These are phyloP conservation scores for Dillenia suffruticosa DNA, from an alignment of 164 flowering plant species.

Conservation along the genomic window DNA sequence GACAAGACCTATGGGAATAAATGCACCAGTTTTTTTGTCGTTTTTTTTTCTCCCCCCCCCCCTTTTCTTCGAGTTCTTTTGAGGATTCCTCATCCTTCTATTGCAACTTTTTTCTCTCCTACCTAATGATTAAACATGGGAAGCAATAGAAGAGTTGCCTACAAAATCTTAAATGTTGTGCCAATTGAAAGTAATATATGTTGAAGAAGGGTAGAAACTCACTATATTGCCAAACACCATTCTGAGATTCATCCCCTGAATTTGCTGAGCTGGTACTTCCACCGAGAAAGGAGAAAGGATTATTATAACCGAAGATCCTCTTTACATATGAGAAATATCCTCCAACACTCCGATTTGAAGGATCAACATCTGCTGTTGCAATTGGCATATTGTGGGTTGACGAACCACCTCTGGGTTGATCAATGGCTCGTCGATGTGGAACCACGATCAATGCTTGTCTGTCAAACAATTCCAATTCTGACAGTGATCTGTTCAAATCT, in stretches of 20 bases:
- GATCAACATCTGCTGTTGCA: conserved; percentile 14
- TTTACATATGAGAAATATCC: conserved; percentile 50
- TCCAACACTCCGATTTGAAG: conserved; percentile 27
- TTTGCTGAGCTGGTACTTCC: conserved; percentile 37
- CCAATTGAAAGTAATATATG: neutral
- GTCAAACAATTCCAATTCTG: conserved; percentile 53
- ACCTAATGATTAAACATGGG: no score
- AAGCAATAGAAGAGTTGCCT: neutral
- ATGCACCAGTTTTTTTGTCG: no score
- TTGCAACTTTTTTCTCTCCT: no score
- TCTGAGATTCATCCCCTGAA: conserved; percentile 31
- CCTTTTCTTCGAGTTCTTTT: no score
- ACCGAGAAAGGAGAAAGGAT: conserved; percentile 70
- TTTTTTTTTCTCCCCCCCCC: no score
- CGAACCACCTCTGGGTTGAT: conserved; percentile 19
- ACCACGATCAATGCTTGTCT: conserved; percentile 79
- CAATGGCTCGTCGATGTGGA: conserved; percentile 30
- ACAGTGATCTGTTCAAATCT: conserved; percentile 59
- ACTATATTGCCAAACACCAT: conserved; percentile 52
- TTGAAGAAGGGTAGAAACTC: conserved; percentile 17
- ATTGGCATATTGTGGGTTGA: conserved; percentile 11
- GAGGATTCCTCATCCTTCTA: no score
- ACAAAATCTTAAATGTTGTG: neutral
- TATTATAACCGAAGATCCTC: conserved; percentile 54
- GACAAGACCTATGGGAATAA: no score